These are phyloP conservation scores for Cercospora sp. DNA, from an alignment of 2,329 filamentous ascomycete species.

Conservation along the genomic window DNA sequence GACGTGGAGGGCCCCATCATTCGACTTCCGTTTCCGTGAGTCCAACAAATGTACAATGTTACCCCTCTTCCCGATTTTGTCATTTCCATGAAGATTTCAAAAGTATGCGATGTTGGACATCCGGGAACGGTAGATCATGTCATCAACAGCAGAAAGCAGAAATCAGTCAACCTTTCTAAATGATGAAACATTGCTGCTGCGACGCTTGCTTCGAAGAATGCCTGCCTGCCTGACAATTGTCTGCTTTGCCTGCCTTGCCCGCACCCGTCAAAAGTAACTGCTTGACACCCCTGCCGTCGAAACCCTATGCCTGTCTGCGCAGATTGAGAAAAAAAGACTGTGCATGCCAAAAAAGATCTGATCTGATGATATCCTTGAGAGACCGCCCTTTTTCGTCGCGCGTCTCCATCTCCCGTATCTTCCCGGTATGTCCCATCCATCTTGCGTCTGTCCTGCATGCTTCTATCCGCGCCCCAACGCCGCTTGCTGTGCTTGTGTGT, in stretches of 20 bases:
- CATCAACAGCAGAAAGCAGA: not conserved
- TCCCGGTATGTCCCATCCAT: not conserved
- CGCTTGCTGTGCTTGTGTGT: not conserved
- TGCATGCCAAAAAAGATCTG: not conserved
- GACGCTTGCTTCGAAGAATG: not conserved
- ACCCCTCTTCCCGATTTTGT: not conserved
- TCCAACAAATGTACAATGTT: not conserved
- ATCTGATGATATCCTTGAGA: not conserved
- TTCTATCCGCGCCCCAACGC: not conserved
- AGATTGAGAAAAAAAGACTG: not conserved
- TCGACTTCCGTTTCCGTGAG: not conserved
- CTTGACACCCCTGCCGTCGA: not conserved
- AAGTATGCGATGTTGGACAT: too few species aligned
- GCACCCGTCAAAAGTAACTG: not conserved
- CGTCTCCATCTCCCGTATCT: not conserved
- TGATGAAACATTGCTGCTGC: not conserved
- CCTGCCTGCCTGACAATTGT: not conserved
- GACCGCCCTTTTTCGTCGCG: not conserved
- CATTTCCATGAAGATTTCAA: not conserved
- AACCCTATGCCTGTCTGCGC: not conserved
- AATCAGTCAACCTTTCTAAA: not conserved
- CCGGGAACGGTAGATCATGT: too few species aligned
- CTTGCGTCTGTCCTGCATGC: not conserved
- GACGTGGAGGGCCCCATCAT: not conserved
- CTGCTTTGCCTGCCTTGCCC: not conserved